Percentiles rank a stretch among this genome's conserved stretches.
phyloP scores from a whole-genome alignment of 164 flowering plant genomes.

The Vitis amurensis region DNA sequence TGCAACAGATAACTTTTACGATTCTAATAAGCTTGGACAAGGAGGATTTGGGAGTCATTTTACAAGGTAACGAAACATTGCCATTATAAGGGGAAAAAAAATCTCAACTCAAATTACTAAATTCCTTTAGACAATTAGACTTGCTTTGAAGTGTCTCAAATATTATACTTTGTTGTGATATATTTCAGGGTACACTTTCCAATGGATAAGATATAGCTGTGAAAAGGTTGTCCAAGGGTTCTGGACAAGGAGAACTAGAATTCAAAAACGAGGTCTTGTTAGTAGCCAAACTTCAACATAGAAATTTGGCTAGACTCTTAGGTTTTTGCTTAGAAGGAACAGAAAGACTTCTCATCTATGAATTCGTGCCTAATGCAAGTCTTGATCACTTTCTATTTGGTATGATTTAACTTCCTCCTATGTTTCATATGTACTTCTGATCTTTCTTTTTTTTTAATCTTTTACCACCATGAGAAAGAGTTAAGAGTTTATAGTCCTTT shows the following conservation, averaged over 20 bases:
- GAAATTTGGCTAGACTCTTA: conserved; percentile 23
- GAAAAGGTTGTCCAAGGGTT: conserved; percentile 20
- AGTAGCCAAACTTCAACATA: conserved; percentile 24
- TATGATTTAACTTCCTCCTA: not conserved
- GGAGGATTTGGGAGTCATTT: conserved; percentile 29
- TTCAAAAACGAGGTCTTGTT: conserved; percentile 27
- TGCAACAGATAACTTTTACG: conserved; percentile 22
- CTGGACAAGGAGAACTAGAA: conserved; percentile 25
- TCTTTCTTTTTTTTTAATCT: no score
- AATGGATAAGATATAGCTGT: conserved; percentile 23
- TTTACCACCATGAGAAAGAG: no score
- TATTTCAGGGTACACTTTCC: conserved; percentile 19
- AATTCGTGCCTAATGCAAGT: conserved; percentile 23
- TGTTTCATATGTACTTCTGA: no score
- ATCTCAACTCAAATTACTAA: no score
- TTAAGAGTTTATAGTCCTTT: no score
- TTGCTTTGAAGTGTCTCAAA: no score
- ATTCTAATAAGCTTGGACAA: conserved; percentile 25
- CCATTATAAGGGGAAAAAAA: no score
- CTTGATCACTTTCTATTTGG: conserved; percentile 25
- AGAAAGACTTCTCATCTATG: conserved; percentile 29
- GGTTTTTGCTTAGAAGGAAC: conserved; percentile 17
- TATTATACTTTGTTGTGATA: not conserved
- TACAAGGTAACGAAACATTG: not conserved
- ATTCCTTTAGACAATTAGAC: no score